These are phyloP conservation scores for Solanum ossicruentum DNA, from an alignment of 257 asterid species.

Conservation along the genomic window DNA sequence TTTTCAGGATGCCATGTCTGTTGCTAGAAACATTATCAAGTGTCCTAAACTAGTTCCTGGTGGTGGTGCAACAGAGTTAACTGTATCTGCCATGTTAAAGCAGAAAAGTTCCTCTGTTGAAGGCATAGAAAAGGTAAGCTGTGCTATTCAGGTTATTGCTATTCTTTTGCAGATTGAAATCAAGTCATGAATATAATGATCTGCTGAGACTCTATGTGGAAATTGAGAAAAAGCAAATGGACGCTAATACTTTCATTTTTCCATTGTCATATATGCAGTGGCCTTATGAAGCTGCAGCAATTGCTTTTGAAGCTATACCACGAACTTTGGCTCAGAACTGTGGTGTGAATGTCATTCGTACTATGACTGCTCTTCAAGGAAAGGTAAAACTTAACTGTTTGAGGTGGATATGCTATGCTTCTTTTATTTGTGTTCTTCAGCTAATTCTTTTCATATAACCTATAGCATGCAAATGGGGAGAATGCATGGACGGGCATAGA, in stretches of 20 bases:
- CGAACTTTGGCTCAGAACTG: constrained; percentile 97
- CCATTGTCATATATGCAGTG: constrained; percentile 32
- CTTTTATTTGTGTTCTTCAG: neutral
- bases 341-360: constrained; percentile 89
- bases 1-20: constrained; percentile 91
- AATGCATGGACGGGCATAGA: constrained; percentile 95
- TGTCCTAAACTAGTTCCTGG: constrained; percentile 97
- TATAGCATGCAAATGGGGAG: constrained; percentile 91
- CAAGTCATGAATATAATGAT: neutral
- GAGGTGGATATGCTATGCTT: neutral
- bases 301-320: constrained; percentile 96
- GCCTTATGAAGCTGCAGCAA: constrained; percentile 99
- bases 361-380: constrained; percentile 93
- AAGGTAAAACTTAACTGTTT: constrained; percentile 25
- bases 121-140: constrained; percentile 78
- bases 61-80: constrained; percentile 95
- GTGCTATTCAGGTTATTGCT: neutral
- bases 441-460: neutral
- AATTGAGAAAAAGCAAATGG: neutral
- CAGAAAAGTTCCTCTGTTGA: constrained; percentile 84
- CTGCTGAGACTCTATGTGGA: neutral
- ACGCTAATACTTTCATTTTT: neutral
- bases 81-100: constrained; percentile 84
- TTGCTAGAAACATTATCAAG: constrained; percentile 86
- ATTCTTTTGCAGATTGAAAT: neutral